Percentiles rank a stretch among this genome's conserved stretches.
These are phyloP conservation scores for Sungouiozyma intestinalis DNA, from an alignment of 805 yeast genomes.

Conservation along the genomic window DNA sequence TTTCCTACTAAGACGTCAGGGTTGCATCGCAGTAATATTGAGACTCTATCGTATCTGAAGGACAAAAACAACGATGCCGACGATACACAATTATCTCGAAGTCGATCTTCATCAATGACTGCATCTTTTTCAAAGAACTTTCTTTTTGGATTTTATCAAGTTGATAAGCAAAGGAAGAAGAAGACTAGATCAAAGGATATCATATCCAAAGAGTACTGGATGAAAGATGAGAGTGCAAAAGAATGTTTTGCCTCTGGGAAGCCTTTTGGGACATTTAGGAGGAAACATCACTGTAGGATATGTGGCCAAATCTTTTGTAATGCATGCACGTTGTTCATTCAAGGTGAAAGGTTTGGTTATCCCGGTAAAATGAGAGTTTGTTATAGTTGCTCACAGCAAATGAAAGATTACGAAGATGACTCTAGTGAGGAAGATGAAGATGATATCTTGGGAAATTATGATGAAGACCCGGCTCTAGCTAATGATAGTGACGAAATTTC, in stretches of 20 bases:
- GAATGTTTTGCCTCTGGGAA: constrained; percentile 80
- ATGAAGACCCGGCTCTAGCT: background rate
- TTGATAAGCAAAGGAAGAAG: constrained; percentile 14
- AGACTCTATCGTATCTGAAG: background rate
- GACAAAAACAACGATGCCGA: constrained; percentile 10
- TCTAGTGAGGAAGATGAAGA: constrained; percentile 44
- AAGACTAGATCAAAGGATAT: constrained; percentile 19
- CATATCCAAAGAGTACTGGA: constrained; percentile 71
- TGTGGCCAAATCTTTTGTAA: constrained; percentile 95
- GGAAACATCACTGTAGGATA: constrained; percentile 90
- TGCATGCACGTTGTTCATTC: constrained; percentile 61
- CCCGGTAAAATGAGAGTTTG: constrained; percentile 71
- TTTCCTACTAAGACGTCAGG: constrained; percentile 23
- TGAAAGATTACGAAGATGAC: constrained; percentile 60
- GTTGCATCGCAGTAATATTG: constrained; percentile 1
- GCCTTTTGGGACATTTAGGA: constrained; percentile 71
- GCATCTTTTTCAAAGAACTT: constrained; percentile 35
- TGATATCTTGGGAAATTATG: background rate
- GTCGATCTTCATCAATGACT: constrained; percentile 33
- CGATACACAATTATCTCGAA: constrained; percentile 28
- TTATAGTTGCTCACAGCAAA: constrained; percentile 52
- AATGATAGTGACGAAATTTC: background rate
- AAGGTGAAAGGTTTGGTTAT: constrained; percentile 54
- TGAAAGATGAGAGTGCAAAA: constrained; percentile 86
- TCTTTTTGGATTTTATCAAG: constrained; percentile 32